A percentile compares a stretch with the other conserved stretches of the same genome.
phyloP scores from a whole-genome alignment of 306 rosid genomes.

The Casuarina cunninghamiana region DNA sequence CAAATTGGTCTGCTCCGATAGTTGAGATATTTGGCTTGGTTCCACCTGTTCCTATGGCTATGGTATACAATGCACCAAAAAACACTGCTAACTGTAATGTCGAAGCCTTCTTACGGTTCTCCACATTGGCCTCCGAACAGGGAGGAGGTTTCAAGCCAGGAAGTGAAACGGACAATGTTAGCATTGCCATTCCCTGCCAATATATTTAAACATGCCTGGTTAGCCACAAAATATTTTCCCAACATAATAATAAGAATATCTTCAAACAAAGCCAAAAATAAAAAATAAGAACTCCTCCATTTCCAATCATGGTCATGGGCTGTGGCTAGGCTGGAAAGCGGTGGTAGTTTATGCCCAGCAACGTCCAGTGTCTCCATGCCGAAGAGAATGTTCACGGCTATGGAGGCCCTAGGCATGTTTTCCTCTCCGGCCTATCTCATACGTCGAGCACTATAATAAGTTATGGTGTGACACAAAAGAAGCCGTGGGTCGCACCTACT shows the following conservation, averaged over 20 bases:
- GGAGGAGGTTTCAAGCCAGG: slow-evolving; percentile 61
- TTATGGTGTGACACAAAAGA: no score
- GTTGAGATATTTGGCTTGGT: slow-evolving; percentile 96
- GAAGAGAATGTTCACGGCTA: no score
- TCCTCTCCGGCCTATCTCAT: no score
- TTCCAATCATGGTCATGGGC: no score
- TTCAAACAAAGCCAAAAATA: no score
- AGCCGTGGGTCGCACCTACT: no score
- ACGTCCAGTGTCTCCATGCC: no score
- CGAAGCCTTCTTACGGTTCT: slow-evolving; percentile 68
- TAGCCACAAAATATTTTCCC: neutral
- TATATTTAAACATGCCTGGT: neutral
- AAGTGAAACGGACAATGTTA: slow-evolving; percentile 67
- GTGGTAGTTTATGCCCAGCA: no score
- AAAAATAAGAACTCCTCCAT: no score
- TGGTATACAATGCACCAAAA: slow-evolving; percentile 73
- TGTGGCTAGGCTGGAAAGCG: no score
- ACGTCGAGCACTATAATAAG: no score
- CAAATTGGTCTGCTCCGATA: slow-evolving; percentile 92
- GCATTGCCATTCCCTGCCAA: slow-evolving; percentile 73
- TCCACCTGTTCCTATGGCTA: slow-evolving; percentile 89
- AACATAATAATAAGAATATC: neutral
- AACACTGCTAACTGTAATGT: slow-evolving; percentile 64
- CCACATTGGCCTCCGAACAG: slow-evolving; percentile 38
- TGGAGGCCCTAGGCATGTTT: no score